phyloP scores from a whole-genome alignment of 1,139 yeast genomes.

The Geotrichum candidum region DNA sequence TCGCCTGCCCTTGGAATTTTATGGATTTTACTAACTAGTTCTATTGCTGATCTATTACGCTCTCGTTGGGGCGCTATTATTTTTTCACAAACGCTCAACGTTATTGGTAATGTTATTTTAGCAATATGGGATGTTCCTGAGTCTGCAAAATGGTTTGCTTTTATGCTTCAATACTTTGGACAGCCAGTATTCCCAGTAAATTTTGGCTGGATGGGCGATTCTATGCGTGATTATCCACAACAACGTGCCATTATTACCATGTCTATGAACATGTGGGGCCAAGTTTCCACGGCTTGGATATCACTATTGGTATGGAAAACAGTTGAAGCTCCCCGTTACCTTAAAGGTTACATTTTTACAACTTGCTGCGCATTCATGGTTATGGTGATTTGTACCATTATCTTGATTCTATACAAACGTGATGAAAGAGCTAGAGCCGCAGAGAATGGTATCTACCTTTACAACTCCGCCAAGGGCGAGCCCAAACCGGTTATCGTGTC shows the following conservation, averaged over 20 bases:
- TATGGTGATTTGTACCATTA: neutral
- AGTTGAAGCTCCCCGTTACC: conserved; percentile 46
- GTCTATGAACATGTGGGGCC: conserved; percentile 39
- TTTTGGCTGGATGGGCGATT: conserved; percentile 25
- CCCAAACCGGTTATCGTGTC: neutral
- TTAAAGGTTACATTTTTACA: conserved; percentile 48
- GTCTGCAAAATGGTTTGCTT: conserved; percentile 46
- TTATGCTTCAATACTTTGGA: conserved; percentile 41
- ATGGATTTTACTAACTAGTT: conserved; percentile 43
- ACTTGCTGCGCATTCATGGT: conserved; percentile 43
- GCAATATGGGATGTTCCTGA: conserved; percentile 45
- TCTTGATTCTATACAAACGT: conserved; percentile 49
- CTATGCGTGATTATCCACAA: conserved; percentile 29
- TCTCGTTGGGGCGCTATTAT: conserved; percentile 54
- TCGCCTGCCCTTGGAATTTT: conserved; percentile 50
- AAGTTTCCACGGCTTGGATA: conserved; percentile 26
- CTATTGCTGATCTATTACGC: conserved; percentile 47
- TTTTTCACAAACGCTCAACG: conserved; percentile 46
- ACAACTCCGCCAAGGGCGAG: conserved; percentile 11
- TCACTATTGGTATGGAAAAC: conserved; percentile 41
- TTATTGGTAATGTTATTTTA: conserved; percentile 41
- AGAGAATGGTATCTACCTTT: conserved; percentile 41
- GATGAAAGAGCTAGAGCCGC: conserved; percentile 49
- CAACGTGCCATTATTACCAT: conserved; percentile 40
- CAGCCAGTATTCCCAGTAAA: conserved; percentile 40